Percentiles rank a stretch among this genome's conserved stretches.
These are phyloP conservation scores for Rhodotorula kratochvilovae DNA, from an alignment of 768 basidiomycete genomes.

Conservation along the genomic window DNA sequence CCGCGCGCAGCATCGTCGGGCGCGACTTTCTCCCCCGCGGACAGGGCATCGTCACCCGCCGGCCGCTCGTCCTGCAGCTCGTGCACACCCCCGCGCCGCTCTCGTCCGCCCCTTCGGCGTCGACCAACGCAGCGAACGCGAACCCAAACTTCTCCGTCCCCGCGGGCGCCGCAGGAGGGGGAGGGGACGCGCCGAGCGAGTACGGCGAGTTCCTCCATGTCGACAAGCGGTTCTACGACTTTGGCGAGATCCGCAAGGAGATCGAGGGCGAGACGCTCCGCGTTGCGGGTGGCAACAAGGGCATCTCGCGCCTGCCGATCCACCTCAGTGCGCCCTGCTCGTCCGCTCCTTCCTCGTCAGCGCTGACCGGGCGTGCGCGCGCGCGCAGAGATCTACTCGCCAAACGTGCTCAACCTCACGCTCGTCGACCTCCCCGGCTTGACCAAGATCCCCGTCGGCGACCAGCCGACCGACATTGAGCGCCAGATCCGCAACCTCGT, in stretches of 20 bases:
- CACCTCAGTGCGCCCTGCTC: constrained; percentile 55
- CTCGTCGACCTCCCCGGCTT: constrained; percentile 93
- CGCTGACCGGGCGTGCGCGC: too few relatives aligned
- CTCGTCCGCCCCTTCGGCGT: constrained; percentile 35
- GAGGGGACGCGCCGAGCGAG: constrained; percentile 54
- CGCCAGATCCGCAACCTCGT: constrained; percentile 90
- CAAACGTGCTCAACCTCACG: constrained; percentile 89
- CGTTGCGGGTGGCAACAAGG: constrained; percentile 98
- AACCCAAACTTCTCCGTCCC: constrained; percentile 41
- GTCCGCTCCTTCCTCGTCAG: not conserved
- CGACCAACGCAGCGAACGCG: not conserved
- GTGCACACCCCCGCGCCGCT: constrained; percentile 76
- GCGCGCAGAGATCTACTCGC: constrained; percentile 71
- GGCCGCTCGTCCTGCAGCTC: constrained; percentile 91
- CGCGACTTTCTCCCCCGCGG: constrained; percentile 54
- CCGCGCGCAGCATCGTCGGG: constrained; percentile 72
- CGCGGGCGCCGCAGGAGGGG: not conserved
- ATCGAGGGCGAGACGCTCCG: constrained; percentile 91
- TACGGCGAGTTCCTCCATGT: constrained; percentile 97
- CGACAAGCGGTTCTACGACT: constrained; percentile 95
- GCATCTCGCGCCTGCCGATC: constrained; percentile 91
- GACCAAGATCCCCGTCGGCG: constrained; percentile 90
- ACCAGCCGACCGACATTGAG: constrained; percentile 94
- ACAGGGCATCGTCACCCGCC: constrained; percentile 87
- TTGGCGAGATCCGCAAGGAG: constrained; percentile 85